Base-by-base conservation (phyloP, 768 basidiomycete genomes). In the Trametes cingulata region DNA sequence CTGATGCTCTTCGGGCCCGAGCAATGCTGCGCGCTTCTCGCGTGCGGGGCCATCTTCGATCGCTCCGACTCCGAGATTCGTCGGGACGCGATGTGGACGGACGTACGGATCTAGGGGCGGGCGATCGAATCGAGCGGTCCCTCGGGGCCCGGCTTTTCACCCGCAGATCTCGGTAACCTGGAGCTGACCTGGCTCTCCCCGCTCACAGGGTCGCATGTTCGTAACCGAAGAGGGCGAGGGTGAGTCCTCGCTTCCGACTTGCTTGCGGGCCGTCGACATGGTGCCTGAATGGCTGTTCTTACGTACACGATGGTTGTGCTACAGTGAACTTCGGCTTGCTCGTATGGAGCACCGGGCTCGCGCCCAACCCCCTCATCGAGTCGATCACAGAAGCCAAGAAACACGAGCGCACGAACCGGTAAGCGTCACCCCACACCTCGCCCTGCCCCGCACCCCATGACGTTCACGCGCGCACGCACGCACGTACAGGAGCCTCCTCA, bases 331-430 rank as follows among this genome's bases (percentile, higher is more conserved):
- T 88, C 71, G 92, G 93, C 24, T 76, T 95, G 20, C 80, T 92
- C 12, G 91, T 95, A 15, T 95, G 93, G 93, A 88, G 86, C 61
- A 95, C 93, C 2, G 93, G 93, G 1, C 77, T 95, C 2, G 82
- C 90, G 6, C 85, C 91, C 3, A 95, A 94, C 69, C 92, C 93
- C 7, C 75, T 95, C 25, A 81, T 94, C 52, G 73, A 80, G 60
- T 78, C 81, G 0, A 82, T 92, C 47, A 71, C 74, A 7, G 84
- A 81, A 46, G 76, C 87, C 2, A 76, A 79, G 68, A 91, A 91
- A 67, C 78, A 91, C 60, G 74, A 77, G 14, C 84, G 80, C 71
- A 82, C 85, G 0, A 75, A 79, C 29, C 82, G 82, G 83, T 84
- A 63, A 47, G 74, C 35, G 14, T 14, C 19, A 24, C 45, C 14